Conservation (phyloP, 345 rosid genomes). For the Eucalyptus virginea region DNA sequence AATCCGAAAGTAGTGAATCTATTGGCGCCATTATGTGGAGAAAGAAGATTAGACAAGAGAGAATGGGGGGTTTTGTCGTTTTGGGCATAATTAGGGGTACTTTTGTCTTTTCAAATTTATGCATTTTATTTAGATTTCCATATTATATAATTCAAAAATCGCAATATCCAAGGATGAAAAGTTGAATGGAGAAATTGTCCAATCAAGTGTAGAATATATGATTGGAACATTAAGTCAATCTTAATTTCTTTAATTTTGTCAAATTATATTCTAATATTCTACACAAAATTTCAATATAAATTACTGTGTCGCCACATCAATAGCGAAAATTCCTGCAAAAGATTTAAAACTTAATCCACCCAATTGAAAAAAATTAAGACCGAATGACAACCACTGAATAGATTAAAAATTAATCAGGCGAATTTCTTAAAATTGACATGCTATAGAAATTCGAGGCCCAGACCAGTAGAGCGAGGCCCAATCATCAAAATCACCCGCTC, state of each 20-base stretch:
- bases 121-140: background rate
- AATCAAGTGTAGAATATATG: too few species aligned
- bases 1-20: background rate
- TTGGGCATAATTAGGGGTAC: background rate
- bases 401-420: background rate
- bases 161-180: rapidly evolving
- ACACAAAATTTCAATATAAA: too few species aligned
- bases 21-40: background rate
- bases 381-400: background rate
- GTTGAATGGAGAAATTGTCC: background rate
- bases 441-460: background rate
- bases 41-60: background rate
- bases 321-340: too few species aligned
- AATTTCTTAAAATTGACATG: background rate
- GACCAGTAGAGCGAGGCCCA: background rate
- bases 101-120: background rate
- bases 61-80: background rate
- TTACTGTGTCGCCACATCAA: too few species aligned
- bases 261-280: too few species aligned
- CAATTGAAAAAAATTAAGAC: too few species aligned
- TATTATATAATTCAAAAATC: background rate
- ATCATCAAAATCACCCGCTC: background rate
- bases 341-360: too few species aligned
- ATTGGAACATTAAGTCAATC: too few species aligned
- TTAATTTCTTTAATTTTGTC: too few species aligned